A percentile compares a stretch with the other conserved stretches of the same genome.
These are phyloP conservation scores for Insectozyma bohioensis DNA, from an alignment of 1,139 yeast genomes.

Conservation along the genomic window DNA sequence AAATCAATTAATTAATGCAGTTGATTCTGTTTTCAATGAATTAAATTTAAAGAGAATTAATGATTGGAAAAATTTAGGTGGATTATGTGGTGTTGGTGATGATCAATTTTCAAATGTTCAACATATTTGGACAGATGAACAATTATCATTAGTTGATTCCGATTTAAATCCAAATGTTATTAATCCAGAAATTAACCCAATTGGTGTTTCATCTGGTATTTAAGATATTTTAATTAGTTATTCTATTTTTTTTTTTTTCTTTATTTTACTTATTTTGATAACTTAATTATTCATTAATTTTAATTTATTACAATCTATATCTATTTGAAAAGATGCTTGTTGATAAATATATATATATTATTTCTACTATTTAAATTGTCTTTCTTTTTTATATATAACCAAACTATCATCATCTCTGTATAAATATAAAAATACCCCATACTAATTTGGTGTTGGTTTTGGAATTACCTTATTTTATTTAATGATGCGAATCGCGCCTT, in stretches of 20 bases:
- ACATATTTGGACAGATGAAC: slow-evolving; percentile 84
- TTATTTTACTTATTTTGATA: too few species aligned
- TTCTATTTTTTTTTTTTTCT: not conserved
- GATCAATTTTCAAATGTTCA: slow-evolving; percentile 41
- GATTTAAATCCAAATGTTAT: slow-evolving; percentile 66
- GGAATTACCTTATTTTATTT: too few species aligned
- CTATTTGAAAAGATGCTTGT: too few species aligned
- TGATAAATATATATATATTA: too few species aligned
- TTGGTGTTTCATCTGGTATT: slow-evolving; percentile 70
- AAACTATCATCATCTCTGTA: too few species aligned
- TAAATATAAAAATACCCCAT: too few species aligned
- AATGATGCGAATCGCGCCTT: not conserved
- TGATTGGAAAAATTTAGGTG: slow-evolving; percentile 81
- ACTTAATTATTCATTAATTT: too few species aligned
- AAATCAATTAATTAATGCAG: slow-evolving; percentile 72
- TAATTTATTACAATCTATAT: too few species aligned
- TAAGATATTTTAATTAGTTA: slow-evolving; percentile 4
- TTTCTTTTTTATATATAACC: too few species aligned
- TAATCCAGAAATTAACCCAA: slow-evolving; percentile 57
- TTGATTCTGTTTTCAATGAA: slow-evolving; percentile 78
- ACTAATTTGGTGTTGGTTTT: too few species aligned
- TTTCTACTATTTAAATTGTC: too few species aligned
- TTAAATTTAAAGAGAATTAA: slow-evolving; percentile 70
- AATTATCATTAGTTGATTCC: slow-evolving; percentile 58
- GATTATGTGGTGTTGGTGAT: slow-evolving; percentile 85